Percentiles rank a stretch among this genome's conserved stretches.
Conservation (phyloP, 768 basidiomycete species). For the Leccinum aurantiacum region DNA sequence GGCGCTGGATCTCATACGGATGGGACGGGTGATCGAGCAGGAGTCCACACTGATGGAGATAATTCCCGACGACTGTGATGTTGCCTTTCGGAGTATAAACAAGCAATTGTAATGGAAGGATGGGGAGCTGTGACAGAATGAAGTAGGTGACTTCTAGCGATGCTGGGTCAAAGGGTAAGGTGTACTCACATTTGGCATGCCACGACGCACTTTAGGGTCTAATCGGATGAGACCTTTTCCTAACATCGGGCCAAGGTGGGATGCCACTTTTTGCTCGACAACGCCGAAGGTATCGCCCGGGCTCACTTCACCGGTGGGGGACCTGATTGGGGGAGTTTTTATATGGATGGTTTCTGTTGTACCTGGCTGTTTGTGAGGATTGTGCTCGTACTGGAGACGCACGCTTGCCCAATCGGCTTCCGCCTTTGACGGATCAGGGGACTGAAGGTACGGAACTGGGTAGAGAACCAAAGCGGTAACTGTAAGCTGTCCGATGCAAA, state of each 20-base stretch:
- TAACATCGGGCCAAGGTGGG: slow-evolving; percentile 77
- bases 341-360: slow-evolving; percentile 76
- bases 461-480: slow-evolving; percentile 86
- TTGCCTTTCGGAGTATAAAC: slow-evolving; percentile 95
- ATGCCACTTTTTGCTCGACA: slow-evolving; percentile 83
- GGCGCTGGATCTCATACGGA: slow-evolving; percentile 60
- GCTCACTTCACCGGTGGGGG: slow-evolving; percentile 51
- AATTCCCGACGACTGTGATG: slow-evolving; percentile 76
- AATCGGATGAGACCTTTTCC: slow-evolving; percentile 80
- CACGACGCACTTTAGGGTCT: slow-evolving; percentile 73
- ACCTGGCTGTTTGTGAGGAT: slow-evolving; percentile 48
- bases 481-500: slow-evolving; percentile 85
- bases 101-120: slow-evolving; percentile 80
- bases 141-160: slow-evolving; percentile 20
- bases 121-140: slow-evolving; percentile 58
- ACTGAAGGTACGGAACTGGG: slow-evolving; percentile 65
- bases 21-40: slow-evolving; percentile 79
- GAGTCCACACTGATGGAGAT: slow-evolving; percentile 64
- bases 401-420: slow-evolving; percentile 70
- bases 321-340: slow-evolving; percentile 55
- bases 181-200: slow-evolving; percentile 56
- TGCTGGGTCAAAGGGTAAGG: slow-evolving; percentile 16
- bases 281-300: slow-evolving; percentile 75
- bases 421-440: slow-evolving; percentile 38
- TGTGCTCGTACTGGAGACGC: slow-evolving; percentile 69